Percentiles rank a stretch among this genome's conserved stretches.
Conservation (phyloP, 2,329 filamentous ascomycete species). For the Cyphellophora attinorum region DNA sequence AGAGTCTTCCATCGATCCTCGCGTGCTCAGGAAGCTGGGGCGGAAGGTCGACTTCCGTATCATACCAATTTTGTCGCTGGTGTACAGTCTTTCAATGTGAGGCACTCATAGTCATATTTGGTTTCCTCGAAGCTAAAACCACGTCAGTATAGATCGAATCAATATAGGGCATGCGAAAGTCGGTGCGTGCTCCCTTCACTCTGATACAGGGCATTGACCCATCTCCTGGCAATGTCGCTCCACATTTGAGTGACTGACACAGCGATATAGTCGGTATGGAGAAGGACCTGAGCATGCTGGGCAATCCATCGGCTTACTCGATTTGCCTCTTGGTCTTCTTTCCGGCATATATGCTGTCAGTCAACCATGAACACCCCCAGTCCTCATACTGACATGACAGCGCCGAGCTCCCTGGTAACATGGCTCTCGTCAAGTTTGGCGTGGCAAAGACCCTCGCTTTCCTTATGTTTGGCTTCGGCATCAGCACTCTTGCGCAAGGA, state of each 20-base stretch:
- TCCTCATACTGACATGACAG: not conserved
- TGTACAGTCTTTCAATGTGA: slow-evolving; percentile 25
- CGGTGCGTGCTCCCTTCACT: slow-evolving; percentile 21
- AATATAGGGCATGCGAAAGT: slow-evolving; percentile 9
- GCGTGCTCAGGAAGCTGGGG: not conserved
- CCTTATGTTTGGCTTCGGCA: slow-evolving; percentile 1
- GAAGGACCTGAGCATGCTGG: slow-evolving; percentile 5
- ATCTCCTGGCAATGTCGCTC: slow-evolving; percentile 6
- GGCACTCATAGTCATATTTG: slow-evolving; percentile 25
- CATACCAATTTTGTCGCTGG: slow-evolving; percentile 28
- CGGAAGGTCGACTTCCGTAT: slow-evolving; percentile 25
- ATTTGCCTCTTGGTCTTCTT: slow-evolving; percentile 9
- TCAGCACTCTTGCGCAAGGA: not conserved
- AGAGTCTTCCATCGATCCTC: not conserved
- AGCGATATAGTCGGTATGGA: slow-evolving; percentile 11
- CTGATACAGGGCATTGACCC: slow-evolving; percentile 16
- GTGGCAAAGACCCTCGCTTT: slow-evolving; percentile 1
- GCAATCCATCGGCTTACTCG: slow-evolving; percentile 3
- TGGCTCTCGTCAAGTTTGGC: slow-evolving; percentile 2
- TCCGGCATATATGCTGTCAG: slow-evolving; percentile 1
- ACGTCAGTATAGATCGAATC: slow-evolving; percentile 10
- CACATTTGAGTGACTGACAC: no score
- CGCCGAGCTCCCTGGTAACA: slow-evolving; percentile 1
- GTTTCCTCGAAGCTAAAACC: slow-evolving; percentile 4
- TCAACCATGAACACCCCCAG: not conserved